phyloP scores from a whole-genome alignment of 371 early-diverging fungal genomes.

The Mucor indicus region DNA sequence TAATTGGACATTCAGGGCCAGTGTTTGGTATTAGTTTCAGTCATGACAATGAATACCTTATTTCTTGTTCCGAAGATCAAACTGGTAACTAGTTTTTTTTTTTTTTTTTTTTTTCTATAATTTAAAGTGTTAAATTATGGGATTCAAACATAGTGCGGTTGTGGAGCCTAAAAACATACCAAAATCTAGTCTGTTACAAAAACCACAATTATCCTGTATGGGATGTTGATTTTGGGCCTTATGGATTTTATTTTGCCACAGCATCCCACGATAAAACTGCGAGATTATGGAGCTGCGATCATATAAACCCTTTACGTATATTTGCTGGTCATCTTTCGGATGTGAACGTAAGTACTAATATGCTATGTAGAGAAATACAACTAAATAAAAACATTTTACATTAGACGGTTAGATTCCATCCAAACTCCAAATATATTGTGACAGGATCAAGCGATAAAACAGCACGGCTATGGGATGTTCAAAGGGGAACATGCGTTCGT shows the following conservation, averaged over 20 bases:
- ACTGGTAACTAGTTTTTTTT: too few species aligned
- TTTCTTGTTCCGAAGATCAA: constrained; percentile 95
- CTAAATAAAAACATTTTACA: background rate
- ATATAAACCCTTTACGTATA: constrained; percentile 93
- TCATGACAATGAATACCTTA: constrained; percentile 82
- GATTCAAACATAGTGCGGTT: constrained; percentile 85
- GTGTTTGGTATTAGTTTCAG: constrained; percentile 93
- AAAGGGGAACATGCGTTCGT: constrained; percentile 89
- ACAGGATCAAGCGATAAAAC: constrained; percentile 96
- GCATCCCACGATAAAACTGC: constrained; percentile 97
- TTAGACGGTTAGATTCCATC: constrained; percentile 95
- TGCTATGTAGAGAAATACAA: background rate
- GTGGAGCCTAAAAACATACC: constrained; percentile 92
- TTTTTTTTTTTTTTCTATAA: too few species aligned
- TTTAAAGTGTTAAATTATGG: too few species aligned
- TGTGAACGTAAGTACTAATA: constrained; percentile 74
- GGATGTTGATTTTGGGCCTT: constrained; percentile 89
- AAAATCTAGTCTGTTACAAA: constrained; percentile 91
- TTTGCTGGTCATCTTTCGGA: constrained; percentile 98
- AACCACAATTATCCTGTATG: constrained; percentile 99
- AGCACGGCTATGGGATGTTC: constrained; percentile 96
- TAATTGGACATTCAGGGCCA: constrained; percentile 97
- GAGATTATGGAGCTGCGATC: constrained; percentile 96
- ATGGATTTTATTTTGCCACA: constrained; percentile 96
- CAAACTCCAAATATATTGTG: constrained; percentile 95